These are phyloP conservation scores for Nannochloropsis gaditana DNA, from an alignment of 108 stramenopile species.

Conservation along the genomic window DNA sequence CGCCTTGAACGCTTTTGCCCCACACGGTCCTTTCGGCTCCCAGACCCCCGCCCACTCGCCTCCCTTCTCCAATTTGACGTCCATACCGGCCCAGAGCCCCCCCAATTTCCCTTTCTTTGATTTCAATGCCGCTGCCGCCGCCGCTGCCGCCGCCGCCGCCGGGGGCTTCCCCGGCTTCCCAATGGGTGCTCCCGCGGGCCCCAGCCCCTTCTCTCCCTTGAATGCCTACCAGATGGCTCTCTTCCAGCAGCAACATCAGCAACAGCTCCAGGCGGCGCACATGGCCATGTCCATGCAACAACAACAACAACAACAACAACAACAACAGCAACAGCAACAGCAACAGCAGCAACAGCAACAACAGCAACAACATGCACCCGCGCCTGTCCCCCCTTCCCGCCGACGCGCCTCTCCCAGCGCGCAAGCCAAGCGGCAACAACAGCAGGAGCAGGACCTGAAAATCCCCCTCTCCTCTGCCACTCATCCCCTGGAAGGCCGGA, in stretches of 20 bases:
- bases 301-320: neutral
- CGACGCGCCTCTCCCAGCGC: neutral
- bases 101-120: neutral
- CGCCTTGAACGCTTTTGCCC: neutral
- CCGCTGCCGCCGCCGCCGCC: neutral
- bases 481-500: no score
- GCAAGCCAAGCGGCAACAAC: neutral
- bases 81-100: neutral
- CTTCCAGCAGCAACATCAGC: neutral
- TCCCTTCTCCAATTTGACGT: neutral
- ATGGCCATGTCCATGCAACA: neutral
- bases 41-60: neutral
- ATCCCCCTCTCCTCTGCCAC: no score
- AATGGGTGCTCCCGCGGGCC: neutral
- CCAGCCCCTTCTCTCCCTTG: neutral
- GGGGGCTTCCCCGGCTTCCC: neutral
- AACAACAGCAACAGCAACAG: neutral
- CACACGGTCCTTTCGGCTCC: neutral
- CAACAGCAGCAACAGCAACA: neutral
- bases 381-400: no score
- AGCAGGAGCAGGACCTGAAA: neutral
- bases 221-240: neutral
- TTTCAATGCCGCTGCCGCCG: neutral
- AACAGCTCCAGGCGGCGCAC: neutral
- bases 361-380: neutral